Base-by-base conservation (phyloP, 2,329 filamentous ascomycete species). In the Ascochyta fabae region DNA sequence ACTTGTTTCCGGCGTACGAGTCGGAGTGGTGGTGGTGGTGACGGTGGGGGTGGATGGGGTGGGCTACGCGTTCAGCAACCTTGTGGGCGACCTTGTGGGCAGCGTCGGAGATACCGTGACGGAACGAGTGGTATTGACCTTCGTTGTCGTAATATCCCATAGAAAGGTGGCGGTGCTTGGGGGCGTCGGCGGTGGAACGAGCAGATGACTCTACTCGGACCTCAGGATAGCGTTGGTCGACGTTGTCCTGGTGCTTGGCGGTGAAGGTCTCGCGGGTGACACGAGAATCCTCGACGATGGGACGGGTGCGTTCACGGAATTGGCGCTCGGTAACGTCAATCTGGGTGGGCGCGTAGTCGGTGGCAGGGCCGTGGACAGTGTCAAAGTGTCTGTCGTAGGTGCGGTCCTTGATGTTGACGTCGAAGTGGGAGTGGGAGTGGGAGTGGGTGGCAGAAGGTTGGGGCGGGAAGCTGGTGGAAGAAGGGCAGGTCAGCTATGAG, bases 81-180 rank as follows among this genome's bases (percentile, higher is more conserved):
- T 73, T 73, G 64, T 68, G 66, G 47, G 62, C 62, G 71, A 84
- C 86, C 71, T 83, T 82, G 64, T 68, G 66, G 34, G 62, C 62
- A 70, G 84, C 86, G 71, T 83, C 82, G 79, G 87, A 83, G 66
- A 89, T 81, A 75, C 87, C 87, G 77, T 88, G 86, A 79, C 88
- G 87, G 83, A 90, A 86, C 68, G 84, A 87, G 80, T 90, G 88
- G 80, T 90, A 89, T 68, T 89, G 84, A 74, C 87, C 88, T 77
- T 90, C 86, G 81, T 89, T 85, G 85, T 90, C 88, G 87, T 90
- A 89, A 82, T 89, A 90, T 83, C 88, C 88, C 88, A 90, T 90
- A 74, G 87, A 86, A 83, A 78, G 78, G 75, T 80, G 78, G 74
- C 78, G 77, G 67, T 77, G 75, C 66, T 77, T 77, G 60, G 78